Base-by-base conservation (phyloP, 1,284 basidiomycete species). In the Melampsora larici-populina region DNA sequence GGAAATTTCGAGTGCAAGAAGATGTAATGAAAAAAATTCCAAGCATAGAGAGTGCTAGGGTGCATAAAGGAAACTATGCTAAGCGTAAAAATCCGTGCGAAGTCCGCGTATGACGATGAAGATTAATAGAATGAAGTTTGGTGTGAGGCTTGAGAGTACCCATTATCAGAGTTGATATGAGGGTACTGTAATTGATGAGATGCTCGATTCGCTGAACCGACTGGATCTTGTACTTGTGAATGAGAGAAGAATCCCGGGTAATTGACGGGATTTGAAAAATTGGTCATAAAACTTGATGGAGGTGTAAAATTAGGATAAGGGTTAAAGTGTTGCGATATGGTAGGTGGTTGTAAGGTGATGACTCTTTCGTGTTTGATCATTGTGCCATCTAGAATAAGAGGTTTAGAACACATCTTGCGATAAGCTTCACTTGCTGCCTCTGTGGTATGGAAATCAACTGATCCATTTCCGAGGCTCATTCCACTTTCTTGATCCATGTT, bases 381-480 rank as follows among this genome's bases (percentile, higher is more conserved):
- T 17, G 48, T 40, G 36, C 66, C 74, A 26, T 48, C 74, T 24
- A 77, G 18, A 29, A 48, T 63, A 66, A 77, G 46, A 29, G 67
- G 55, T 48, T 68, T 70, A 31, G 66, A 63, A 40, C 40, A 69
- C 40, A 77, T 48, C 46, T 48, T 31, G 1, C 68, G 58, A 62
- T 68, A 63, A 36, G 67, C 74, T 70, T 64, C 15, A n/a, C 68
- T 58, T 29, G 58, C 66, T 9, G 67, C 74, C 26, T 77, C 17
- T 5, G 68, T 36, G 7, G 33, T 60, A 43, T 70, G 55, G 46
- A 77, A 77, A 13, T 67, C 46, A 33, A 77, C 31, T 48, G 58
- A 58, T 40, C 74, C 74, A 64, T 64, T 55, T 6, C 74, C 74
- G 7, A 77, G 33, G 60, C 74, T 77, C 66, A 77, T 77, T n/a